A percentile compares a stretch with the other conserved stretches of the same genome.
Conservation (phyloP, 2,329 filamentous ascomycete genomes). For the Clonostachys chloroleuca region DNA sequence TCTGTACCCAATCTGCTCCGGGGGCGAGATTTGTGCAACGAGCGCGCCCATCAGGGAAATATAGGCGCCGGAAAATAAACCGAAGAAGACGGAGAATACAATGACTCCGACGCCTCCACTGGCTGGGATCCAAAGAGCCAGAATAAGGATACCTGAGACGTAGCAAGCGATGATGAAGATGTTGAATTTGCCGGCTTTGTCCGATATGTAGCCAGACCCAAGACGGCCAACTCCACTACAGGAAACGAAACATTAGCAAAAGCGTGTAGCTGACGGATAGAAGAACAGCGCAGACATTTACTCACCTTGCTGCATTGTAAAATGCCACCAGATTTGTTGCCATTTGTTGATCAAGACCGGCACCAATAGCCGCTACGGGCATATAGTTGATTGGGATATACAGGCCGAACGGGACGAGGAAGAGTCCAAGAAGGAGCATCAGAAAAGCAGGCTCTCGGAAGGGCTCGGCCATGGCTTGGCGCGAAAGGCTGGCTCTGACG, state of each 20-base stretch:
- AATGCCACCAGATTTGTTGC: conserved; percentile 28
- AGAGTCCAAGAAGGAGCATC: conserved; percentile 22
- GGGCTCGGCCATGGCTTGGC: conserved; percentile 22
- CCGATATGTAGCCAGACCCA: conserved; percentile 21
- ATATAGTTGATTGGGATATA: conserved; percentile 42
- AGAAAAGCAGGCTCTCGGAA: conserved; percentile 33
- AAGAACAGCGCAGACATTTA: conserved; percentile 6
- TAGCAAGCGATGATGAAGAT: conserved; percentile 38
- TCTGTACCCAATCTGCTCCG: conserved; percentile 45
- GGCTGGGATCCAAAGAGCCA: conserved; percentile 37
- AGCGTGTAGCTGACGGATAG: too few relatives aligned
- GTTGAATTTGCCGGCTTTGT: conserved; percentile 31
- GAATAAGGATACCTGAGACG: conserved; percentile 26
- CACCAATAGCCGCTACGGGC: conserved; percentile 35
- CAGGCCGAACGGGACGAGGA: conserved; percentile 26
- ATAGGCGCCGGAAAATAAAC: conserved; percentile 34
- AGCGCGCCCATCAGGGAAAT: conserved; percentile 30
- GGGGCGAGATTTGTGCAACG: conserved; percentile 46
- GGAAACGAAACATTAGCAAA: not conserved
- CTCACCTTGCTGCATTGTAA: conserved; percentile 24
- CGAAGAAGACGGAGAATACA: conserved; percentile 32
- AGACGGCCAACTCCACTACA: conserved; percentile 28
- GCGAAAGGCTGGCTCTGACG: conserved; percentile 19
- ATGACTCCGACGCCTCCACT: conserved; percentile 18
- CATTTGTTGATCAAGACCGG: conserved; percentile 16